Percentiles rank a stretch among this genome's conserved stretches.
Evolutionary conservation across 2,329 filamentous ascomycete genomes (phyloP).

Genomic region (Penicillium sp.): DNA sequence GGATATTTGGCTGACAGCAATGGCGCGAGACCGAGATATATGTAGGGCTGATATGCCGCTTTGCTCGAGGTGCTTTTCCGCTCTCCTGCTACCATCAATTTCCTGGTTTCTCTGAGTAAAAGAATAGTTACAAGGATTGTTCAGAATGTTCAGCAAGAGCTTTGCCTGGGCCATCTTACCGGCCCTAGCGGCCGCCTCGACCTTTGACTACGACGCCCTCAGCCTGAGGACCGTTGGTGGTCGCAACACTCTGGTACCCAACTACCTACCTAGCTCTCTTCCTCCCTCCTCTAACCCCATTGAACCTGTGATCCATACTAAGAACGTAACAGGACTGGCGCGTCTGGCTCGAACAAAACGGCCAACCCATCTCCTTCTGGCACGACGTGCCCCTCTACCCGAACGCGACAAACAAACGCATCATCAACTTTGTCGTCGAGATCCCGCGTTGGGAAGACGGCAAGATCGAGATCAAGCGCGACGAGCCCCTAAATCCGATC

Average conservation of each 20-base stretch:
- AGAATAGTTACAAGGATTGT: neutral
- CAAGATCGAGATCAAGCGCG: conserved; percentile 7
- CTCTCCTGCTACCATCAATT: neutral
- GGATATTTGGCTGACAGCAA: conserved; percentile 52
- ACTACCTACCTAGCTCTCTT: too few relatives aligned
- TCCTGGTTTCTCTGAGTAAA: neutral
- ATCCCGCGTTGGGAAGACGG: conserved; percentile 3
- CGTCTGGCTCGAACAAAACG: conserved; percentile 7
- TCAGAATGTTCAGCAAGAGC: conserved; percentile 1
- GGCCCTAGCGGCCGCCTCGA: neutral
- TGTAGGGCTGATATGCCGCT: neutral
- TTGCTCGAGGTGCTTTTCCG: neutral
- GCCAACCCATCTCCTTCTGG: conserved; percentile 10
- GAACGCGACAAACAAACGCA: neutral
- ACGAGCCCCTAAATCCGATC: conserved; percentile 3
- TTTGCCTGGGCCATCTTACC: neutral
- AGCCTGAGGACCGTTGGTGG: conserved; percentile 4
- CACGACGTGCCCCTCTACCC: conserved; percentile 10
- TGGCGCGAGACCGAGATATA: conserved; percentile 49
- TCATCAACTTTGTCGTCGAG: conserved; percentile 12
- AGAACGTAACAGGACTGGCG: conserved; percentile 5
- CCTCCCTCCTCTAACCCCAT: neutral
- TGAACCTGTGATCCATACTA: neutral
- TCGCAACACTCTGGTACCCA: conserved; percentile 2
- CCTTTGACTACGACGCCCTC: conserved; percentile 6